These are phyloP conservation scores for Alternaria conjuncta DNA, from an alignment of 2,329 filamentous ascomycete species.

Conservation along the genomic window DNA sequence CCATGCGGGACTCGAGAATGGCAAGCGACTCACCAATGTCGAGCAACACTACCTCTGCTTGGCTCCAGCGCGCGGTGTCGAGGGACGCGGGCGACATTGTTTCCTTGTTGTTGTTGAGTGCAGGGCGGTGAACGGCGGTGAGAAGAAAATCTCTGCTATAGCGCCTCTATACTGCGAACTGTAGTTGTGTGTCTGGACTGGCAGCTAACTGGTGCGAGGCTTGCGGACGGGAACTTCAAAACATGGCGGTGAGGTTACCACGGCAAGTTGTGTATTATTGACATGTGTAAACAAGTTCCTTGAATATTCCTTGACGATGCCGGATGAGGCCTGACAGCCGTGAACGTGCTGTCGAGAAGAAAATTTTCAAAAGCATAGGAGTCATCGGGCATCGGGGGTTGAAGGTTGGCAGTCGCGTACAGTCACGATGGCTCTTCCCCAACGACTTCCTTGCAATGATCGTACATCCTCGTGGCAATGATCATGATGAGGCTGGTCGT, in stretches of 20 bases:
- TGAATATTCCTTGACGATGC: background rate
- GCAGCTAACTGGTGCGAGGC: conserved; percentile 37
- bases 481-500: conserved; percentile 12
- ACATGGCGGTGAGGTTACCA: conserved; percentile 35
- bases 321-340: conserved; percentile 27
- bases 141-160: conserved; percentile 35
- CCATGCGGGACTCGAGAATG: conserved; percentile 21
- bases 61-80: conserved; percentile 37
- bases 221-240: conserved; percentile 29
- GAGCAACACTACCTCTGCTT: conserved; percentile 59
- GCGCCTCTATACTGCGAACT: conserved; percentile 9
- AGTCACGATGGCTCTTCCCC: background rate
- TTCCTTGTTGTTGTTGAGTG: conserved; percentile 21
- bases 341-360: conserved; percentile 22
- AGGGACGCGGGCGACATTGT: conserved; percentile 38
- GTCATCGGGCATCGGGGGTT: conserved; percentile 7
- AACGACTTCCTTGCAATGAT: conserved; percentile 16
- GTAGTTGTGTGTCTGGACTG: conserved; percentile 29
- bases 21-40: conserved; percentile 62
- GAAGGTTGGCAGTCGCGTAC: background rate
- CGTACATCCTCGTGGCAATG: conserved; percentile 13
- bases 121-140: conserved; percentile 44
- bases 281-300: background rate
- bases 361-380: conserved; percentile 24
- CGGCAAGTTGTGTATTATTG: conserved; percentile 17